Evolutionary conservation across 345 rosid species (phyloP).

Genomic region (Carallia brachiata): DNA sequence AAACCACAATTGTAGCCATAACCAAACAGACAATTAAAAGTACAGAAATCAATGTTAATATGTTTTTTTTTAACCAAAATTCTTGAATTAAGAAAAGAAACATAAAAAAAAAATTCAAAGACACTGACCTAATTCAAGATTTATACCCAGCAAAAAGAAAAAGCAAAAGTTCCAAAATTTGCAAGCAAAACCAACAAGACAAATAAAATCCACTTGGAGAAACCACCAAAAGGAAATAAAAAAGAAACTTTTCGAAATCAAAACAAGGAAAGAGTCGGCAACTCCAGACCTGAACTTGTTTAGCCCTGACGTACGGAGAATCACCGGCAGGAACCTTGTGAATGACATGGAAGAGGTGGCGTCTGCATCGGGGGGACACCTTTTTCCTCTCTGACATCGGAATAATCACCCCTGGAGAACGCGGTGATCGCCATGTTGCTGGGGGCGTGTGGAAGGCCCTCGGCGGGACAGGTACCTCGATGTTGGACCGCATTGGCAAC

Average conservation of each 20-base stretch:
- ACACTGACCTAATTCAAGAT: too few relatives aligned
- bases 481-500: slow-evolving; percentile 35
- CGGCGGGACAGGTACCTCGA: slow-evolving; percentile 24
- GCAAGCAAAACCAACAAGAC: neutral
- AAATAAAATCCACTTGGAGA: too few relatives aligned
- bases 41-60: too few relatives aligned
- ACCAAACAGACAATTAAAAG: too few relatives aligned
- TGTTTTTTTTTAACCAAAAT: too few relatives aligned
- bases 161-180: slow-evolving; percentile 7
- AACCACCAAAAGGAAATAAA: too few relatives aligned
- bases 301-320: slow-evolving; percentile 79
- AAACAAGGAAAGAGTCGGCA: neutral
- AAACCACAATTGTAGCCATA: too few relatives aligned
- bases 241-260: too few relatives aligned
- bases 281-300: slow-evolving; percentile 62
- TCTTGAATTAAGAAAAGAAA: neutral
- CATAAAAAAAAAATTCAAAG: slow-evolving; percentile 4
- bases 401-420: slow-evolving; percentile 17
- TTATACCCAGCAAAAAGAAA: too few relatives aligned
- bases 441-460: slow-evolving; percentile 59
- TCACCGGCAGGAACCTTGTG: slow-evolving; percentile 77
- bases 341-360: slow-evolving; percentile 52
- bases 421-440: slow-evolving; percentile 33
- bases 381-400: slow-evolving; percentile 56
- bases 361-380: slow-evolving; percentile 34